Evolutionary conservation across 1,284 basidiomycete genomes (phyloP).

Genomic region (Heterobasidion parviporum): DNA sequence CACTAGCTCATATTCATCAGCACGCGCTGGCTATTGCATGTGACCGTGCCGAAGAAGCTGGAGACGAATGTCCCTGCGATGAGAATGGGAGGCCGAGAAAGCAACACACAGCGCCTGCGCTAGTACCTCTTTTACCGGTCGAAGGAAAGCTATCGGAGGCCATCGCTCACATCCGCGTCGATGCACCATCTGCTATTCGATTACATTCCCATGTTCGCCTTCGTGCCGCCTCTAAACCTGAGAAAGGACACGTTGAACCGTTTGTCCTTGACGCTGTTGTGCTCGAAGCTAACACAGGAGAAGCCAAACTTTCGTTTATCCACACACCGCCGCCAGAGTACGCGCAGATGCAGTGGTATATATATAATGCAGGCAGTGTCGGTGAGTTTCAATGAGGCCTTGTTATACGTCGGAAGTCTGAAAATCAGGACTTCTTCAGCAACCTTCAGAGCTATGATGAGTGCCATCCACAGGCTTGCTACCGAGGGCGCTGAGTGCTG

Average conservation of each 20-base stretch:
- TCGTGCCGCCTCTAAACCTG: slow-evolving; percentile 45
- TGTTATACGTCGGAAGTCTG: background rate
- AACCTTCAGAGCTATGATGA: slow-evolving; percentile 55
- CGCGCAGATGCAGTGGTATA: slow-evolving; percentile 48
- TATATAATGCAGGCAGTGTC: slow-evolving; percentile 53
- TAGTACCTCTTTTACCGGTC: slow-evolving; percentile 25
- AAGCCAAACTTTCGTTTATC: slow-evolving; percentile 41
- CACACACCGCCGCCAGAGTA: slow-evolving; percentile 54
- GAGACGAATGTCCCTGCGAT: slow-evolving; percentile 56
- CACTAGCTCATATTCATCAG: slow-evolving; percentile 38
- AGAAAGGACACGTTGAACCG: slow-evolving; percentile 36
- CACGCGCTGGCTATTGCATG: slow-evolving; percentile 47
- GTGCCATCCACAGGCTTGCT: slow-evolving; percentile 42
- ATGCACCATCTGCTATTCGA: slow-evolving; percentile 36
- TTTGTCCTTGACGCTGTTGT: slow-evolving; percentile 50
- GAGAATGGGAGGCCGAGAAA: slow-evolving; percentile 40
- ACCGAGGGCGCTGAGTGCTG: slow-evolving; percentile 37
- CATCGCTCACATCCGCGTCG: slow-evolving; percentile 45
- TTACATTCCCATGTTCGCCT: slow-evolving; percentile 58
- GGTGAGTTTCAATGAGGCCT: slow-evolving; percentile 24
- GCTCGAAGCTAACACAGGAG: slow-evolving; percentile 38
- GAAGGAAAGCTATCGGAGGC: slow-evolving; percentile 27
- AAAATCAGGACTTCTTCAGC: slow-evolving; percentile 23
- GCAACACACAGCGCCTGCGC: slow-evolving; percentile 29
- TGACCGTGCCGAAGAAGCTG: slow-evolving; percentile 57